Evolutionary conservation across 2,329 filamentous ascomycete genomes (phyloP).

Genomic region (Trichoderma atroviride): DNA sequence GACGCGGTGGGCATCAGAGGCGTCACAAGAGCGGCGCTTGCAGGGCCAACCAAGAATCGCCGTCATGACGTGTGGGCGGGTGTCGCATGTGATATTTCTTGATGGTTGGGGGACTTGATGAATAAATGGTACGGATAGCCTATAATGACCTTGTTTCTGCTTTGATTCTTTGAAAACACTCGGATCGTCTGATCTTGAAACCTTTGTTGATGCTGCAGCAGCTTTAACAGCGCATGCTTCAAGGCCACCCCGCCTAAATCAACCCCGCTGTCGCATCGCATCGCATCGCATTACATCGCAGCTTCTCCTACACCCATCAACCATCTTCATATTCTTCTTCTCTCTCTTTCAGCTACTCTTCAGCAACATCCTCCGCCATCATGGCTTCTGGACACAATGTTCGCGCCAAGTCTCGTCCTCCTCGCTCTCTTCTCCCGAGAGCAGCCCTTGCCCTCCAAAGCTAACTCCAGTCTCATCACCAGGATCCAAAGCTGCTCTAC

Average conservation of each 20-base stretch:
- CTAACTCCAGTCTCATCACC: not conserved
- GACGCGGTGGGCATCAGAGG: conserved; percentile 7
- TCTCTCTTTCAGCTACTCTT: not conserved
- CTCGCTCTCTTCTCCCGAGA: not conserved
- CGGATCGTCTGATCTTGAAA: not conserved
- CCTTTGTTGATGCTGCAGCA: not conserved
- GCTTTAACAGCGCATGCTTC: not conserved
- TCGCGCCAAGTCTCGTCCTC: not conserved
- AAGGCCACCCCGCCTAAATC: not conserved
- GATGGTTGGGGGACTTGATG: not conserved
- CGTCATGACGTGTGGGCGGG: conserved; percentile 22
- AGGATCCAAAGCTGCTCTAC: conserved; percentile 68
- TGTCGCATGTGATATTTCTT: not conserved
- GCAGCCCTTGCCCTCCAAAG: not conserved
- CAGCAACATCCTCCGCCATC: not conserved
- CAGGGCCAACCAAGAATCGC: conserved; percentile 22
- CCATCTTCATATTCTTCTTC: not conserved
- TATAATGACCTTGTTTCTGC: not conserved
- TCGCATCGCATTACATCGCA: conserved; percentile 9
- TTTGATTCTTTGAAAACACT: not conserved
- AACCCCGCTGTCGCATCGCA: conserved; percentile 4
- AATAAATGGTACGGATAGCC: not conserved
- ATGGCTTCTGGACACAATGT: conserved; percentile 27
- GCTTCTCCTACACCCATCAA: not conserved
- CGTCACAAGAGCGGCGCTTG: conserved; percentile 21